Evolutionary conservation across 805 yeast species (phyloP).

Genomic region (Kockiozyma suomiensis): DNA sequence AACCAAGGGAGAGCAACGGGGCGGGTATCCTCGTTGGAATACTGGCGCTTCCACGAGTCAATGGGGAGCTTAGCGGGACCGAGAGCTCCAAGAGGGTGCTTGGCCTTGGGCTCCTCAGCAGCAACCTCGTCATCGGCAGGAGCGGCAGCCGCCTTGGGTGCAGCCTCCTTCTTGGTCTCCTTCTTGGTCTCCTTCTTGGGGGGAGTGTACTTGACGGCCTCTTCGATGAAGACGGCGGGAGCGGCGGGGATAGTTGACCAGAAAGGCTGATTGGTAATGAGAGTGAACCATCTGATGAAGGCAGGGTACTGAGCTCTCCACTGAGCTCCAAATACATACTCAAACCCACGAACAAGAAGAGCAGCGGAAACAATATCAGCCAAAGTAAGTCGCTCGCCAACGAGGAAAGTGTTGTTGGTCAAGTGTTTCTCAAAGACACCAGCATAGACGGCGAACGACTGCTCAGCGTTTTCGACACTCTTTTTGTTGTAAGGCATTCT

Average conservation of each 20-base stretch:
- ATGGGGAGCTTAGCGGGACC: constrained; percentile 70
- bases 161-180: constrained; percentile 45
- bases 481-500: constrained; percentile 76
- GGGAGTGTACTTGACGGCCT: constrained; percentile 67
- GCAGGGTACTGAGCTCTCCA: constrained; percentile 68
- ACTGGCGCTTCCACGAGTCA: constrained; percentile 94
- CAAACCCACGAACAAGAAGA: constrained; percentile 57
- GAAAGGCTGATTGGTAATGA: constrained; percentile 52
- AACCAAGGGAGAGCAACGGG: constrained; percentile 93
- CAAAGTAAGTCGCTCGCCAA: constrained; percentile 63
- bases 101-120: constrained; percentile 55
- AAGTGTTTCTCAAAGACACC: constrained; percentile 54
- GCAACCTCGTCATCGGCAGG: constrained; percentile 43
- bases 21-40: constrained; percentile 98
- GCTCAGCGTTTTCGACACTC: constrained; percentile 52
- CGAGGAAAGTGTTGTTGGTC: constrained; percentile 64
- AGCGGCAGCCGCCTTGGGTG: constrained; percentile 36
- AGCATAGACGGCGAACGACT: constrained; percentile 34
- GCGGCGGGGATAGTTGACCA: constrained; percentile 54
- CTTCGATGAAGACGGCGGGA: constrained; percentile 58
- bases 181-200: constrained; percentile 72
- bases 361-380: constrained; percentile 67
- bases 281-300: constrained; percentile 70
- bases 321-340: constrained; percentile 60
- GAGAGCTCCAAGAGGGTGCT: constrained; percentile 87